Percentiles rank a stretch among this genome's conserved stretches.
Evolutionary conservation across 306 rosid genomes (phyloP).

Genomic region (Sphenostylis stenocarpa): DNA sequence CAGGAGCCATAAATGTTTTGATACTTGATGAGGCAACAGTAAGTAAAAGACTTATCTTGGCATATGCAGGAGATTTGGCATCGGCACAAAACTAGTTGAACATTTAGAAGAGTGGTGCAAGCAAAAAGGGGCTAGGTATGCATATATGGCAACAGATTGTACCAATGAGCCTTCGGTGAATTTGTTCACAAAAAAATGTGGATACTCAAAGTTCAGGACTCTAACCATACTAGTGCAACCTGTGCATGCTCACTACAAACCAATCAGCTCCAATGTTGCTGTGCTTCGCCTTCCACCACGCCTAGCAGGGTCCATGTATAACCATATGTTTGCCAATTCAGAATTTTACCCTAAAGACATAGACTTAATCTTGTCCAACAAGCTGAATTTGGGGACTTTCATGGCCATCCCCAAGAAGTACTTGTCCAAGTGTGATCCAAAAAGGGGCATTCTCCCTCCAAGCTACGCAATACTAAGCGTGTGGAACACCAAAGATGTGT

Average conservation of each 20-base stretch:
- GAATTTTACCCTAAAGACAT: constrained; percentile 80
- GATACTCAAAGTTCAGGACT: constrained; percentile 74
- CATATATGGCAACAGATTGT: constrained; percentile 90
- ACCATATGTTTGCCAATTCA: constrained; percentile 50
- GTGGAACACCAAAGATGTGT: constrained; percentile 94
- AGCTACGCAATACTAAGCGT: constrained; percentile 74
- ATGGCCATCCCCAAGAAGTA: constrained; percentile 71
- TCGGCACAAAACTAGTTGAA: constrained; percentile 70
- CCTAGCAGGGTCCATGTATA: constrained; percentile 51
- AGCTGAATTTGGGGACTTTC: constrained; percentile 78
- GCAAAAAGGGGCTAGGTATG: constrained; percentile 66
- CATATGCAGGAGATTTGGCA: constrained; percentile 77
- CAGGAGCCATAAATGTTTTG: constrained; percentile 10
- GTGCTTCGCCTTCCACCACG: constrained; percentile 46
- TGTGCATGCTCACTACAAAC: constrained; percentile 78
- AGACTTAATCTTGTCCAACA: constrained; percentile 58
- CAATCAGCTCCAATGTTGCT: constrained; percentile 41
- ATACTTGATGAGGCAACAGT: constrained; percentile 21
- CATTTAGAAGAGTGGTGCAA: constrained; percentile 86
- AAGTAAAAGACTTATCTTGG: constrained; percentile 29
- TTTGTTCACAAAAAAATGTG: constrained; percentile 70
- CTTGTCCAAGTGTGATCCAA: constrained; percentile 51
- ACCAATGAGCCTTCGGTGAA: constrained; percentile 82
- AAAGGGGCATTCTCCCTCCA: constrained; percentile 48
- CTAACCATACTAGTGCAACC: constrained; percentile 81